Evolutionary conservation across 176 grass and related monocot species (phyloP).

Genomic region (Coix lacrymajobi): DNA sequence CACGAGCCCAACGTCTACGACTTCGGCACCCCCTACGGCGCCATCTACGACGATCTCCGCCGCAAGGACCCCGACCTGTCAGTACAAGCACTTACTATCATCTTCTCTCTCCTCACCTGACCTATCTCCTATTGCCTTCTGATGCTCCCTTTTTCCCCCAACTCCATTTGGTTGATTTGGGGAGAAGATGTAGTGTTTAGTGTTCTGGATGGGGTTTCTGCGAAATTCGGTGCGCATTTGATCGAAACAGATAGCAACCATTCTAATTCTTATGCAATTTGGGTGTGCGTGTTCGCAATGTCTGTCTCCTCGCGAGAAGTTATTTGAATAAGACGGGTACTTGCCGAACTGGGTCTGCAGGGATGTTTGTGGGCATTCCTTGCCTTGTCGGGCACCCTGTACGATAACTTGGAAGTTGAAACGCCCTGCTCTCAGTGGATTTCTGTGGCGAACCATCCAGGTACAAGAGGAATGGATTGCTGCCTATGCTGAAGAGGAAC

Average conservation of each 20-base stretch:
- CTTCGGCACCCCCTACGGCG: slow-evolving; percentile 77
- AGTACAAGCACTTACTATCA: neutral
- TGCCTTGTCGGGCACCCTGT: neutral
- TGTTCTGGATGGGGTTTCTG: neutral
- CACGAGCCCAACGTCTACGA: slow-evolving; percentile 94
- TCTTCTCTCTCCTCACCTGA: neutral
- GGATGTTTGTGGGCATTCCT: neutral
- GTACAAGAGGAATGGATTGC: slow-evolving; percentile 93
- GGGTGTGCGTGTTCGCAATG: neutral
- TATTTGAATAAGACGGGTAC: neutral
- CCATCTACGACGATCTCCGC: slow-evolving; percentile 84
- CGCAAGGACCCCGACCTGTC: slow-evolving; percentile 89
- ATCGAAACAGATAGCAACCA: neutral
- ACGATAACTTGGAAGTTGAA: neutral
- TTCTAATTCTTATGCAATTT: neutral
- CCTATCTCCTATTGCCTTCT: neutral
- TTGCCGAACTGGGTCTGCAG: neutral
- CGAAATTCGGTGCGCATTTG: neutral
- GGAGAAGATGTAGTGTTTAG: neutral
- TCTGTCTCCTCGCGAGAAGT: neutral
- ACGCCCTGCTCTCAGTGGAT: neutral
- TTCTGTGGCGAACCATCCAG: slow-evolving; percentile 26
- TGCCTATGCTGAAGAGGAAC: slow-evolving; percentile 97
- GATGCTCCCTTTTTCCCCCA: too few relatives aligned
- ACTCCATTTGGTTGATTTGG: neutral